Conservation (phyloP, 1,284 basidiomycete species). For the Wolfiporia cocos region DNA sequence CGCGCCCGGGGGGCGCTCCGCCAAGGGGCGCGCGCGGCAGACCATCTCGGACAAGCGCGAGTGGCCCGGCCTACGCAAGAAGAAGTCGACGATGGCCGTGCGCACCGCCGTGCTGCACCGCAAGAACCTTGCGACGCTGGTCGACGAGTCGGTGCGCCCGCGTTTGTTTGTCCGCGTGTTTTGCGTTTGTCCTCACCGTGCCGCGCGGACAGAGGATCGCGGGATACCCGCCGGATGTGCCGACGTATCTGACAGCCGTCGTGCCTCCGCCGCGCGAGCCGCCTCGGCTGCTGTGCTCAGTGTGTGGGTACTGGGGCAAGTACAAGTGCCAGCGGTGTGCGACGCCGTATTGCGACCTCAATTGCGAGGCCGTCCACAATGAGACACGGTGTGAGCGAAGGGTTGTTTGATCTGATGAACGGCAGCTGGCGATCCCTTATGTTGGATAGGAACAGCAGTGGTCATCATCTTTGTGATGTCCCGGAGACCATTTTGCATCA, state of each 20-base stretch:
- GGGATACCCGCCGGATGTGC: conserved; percentile 40
- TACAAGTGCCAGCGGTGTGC: conserved; percentile 58
- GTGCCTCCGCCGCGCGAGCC: conserved; percentile 43
- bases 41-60: conserved; percentile 68
- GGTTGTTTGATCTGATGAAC: conserved; percentile 38
- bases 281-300: conserved; percentile 52
- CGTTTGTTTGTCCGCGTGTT: background rate
- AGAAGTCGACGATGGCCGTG: conserved; percentile 77
- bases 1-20: conserved; percentile 26
- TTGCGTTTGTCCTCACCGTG: background rate
- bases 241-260: conserved; percentile 53
- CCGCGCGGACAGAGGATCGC: conserved; percentile 45
- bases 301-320: conserved; percentile 64
- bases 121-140: conserved; percentile 62
- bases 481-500: too few relatives aligned
- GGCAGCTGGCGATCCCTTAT: too few relatives aligned
- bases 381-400: conserved; percentile 59
- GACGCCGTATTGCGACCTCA: conserved; percentile 51
- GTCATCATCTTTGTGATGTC: too few relatives aligned
- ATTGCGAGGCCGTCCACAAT: conserved; percentile 49
- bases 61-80: conserved; percentile 45
- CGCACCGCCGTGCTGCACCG: conserved; percentile 74
- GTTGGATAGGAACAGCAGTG: too few relatives aligned
- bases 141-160: conserved; percentile 71
- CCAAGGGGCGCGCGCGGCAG: conserved; percentile 64